Conservation (phyloP, 352 stramenopile species). For the Phytophthora cactorum region DNA sequence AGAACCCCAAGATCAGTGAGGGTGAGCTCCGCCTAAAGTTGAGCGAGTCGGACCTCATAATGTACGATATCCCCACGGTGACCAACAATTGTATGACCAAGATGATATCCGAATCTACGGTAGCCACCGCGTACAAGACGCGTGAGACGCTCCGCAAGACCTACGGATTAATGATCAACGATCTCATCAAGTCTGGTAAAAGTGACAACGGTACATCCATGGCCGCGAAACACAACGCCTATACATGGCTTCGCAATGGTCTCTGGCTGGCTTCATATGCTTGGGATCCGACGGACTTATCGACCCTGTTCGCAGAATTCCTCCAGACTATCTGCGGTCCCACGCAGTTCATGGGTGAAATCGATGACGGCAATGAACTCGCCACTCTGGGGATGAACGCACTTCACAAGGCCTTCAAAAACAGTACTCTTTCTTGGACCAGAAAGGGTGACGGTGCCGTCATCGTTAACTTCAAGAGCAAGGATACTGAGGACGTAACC, state of each 20-base stretch:
- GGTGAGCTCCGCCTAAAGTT: conserved; percentile 46
- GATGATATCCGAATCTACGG: conserved; percentile 28
- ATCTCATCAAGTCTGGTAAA: conserved; percentile 48
- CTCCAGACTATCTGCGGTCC: conserved; percentile 64
- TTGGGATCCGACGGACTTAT: conserved; percentile 55
- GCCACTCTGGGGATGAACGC: conserved; percentile 46
- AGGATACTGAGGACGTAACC: conserved; percentile 46
- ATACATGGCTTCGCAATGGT: conserved; percentile 35
- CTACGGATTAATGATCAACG: conserved; percentile 52
- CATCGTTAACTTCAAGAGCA: conserved; percentile 48
- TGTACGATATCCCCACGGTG: conserved; percentile 52
- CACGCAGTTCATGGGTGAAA: conserved; percentile 7
- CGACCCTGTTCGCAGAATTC: conserved; percentile 49
- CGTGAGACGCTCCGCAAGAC: conserved; percentile 35
- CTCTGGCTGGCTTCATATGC: conserved; percentile 42
- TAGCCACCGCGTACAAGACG: conserved; percentile 34
- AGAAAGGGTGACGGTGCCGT: conserved; percentile 41
- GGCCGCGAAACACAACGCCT: conserved; percentile 32
- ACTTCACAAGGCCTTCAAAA: conserved; percentile 50
- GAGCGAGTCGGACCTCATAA: conserved; percentile 48
- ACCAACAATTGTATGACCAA: conserved; percentile 50
- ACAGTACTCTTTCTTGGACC: conserved; percentile 44
- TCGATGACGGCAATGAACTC: conserved; percentile 48
- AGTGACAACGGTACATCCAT: conserved; percentile 43
- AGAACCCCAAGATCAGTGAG: conserved; percentile 31